Percentiles rank a stretch among this genome's conserved stretches.
Evolutionary conservation across 306 rosid genomes (phyloP).

Genomic region (Trichosanthes truncata): DNA sequence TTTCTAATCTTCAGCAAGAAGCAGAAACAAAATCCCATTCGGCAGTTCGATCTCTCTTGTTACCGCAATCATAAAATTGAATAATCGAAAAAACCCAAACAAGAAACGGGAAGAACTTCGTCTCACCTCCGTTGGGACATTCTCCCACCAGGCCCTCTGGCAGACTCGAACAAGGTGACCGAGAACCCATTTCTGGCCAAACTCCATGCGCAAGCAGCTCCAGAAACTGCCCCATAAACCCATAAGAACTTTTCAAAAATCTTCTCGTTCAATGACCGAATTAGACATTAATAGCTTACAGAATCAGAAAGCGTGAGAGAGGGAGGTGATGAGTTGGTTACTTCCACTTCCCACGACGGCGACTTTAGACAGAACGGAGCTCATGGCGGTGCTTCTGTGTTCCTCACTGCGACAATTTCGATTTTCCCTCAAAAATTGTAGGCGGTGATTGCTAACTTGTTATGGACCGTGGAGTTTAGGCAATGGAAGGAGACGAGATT

Average conservation of each 20-base stretch:
- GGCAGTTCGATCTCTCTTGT: not conserved
- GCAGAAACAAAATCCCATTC: not conserved
- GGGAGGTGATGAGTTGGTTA: constrained; percentile 10
- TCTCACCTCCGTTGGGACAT: constrained; percentile 78
- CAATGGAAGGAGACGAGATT: not conserved
- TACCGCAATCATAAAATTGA: not conserved
- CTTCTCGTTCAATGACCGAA: not conserved
- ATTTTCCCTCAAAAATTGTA: not conserved
- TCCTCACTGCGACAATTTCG: not conserved
- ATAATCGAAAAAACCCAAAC: not conserved
- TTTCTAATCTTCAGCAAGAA: not conserved
- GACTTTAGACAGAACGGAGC: constrained; percentile 31
- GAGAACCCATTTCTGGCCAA: constrained; percentile 68
- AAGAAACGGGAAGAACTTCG: not conserved
- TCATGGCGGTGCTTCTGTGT: constrained; percentile 27
- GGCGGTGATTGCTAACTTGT: not conserved
- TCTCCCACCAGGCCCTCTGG: constrained; percentile 95
- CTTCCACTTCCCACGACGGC: constrained; percentile 86
- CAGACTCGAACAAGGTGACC: constrained; percentile 77
- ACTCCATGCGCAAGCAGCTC: constrained; percentile 79
- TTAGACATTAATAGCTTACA: not conserved
- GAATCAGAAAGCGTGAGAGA: not conserved
- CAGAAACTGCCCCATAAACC: constrained; percentile 54
- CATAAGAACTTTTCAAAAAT: not conserved
- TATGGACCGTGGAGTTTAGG: not conserved